phyloP scores from a whole-genome alignment of 768 basidiomycete genomes.

The Kwoniella shandongensis region DNA sequence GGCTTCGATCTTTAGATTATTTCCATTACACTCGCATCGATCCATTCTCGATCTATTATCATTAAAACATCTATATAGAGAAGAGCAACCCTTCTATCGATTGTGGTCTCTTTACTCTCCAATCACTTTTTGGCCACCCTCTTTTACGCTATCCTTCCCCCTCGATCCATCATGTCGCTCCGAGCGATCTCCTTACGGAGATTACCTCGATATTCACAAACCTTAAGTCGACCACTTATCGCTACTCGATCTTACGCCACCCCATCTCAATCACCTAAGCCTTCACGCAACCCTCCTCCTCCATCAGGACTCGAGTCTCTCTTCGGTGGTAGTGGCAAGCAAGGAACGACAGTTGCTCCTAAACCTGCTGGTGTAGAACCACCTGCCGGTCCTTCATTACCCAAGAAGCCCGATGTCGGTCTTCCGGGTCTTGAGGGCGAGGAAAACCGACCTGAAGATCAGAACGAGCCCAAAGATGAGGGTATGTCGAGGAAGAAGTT shows the following conservation, averaged over 20 bases:
- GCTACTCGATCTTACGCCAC: conserved; percentile 40
- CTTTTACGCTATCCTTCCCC: conserved; percentile 1
- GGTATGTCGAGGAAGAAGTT: conserved; percentile 33
- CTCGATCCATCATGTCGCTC: conserved; percentile 34
- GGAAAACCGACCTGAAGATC: conserved; percentile 19
- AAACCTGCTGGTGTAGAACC: conserved; percentile 39
- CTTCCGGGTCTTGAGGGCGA: conserved; percentile 23
- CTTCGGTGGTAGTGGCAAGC: conserved; percentile 34
- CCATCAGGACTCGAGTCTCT: conserved; percentile 44
- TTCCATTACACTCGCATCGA: neutral
- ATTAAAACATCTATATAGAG: no score
- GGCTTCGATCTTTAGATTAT: neutral
- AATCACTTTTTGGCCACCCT: neutral
- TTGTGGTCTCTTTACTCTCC: neutral
- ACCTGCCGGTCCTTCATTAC: conserved; percentile 38
- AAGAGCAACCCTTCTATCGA: no score
- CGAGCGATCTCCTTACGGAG: conserved; percentile 32
- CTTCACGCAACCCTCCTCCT: conserved; percentile 35
- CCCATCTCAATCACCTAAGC: conserved; percentile 31
- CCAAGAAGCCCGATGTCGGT: conserved; percentile 44
- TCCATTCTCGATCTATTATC: no score
- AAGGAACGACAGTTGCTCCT: conserved; percentile 40
- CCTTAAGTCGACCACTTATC: conserved; percentile 16
- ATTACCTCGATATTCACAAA: conserved; percentile 19
- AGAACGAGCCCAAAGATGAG: conserved; percentile 24